Evolutionary conservation across 2,329 filamentous ascomycete genomes (phyloP), one percentile per base, ranked within the genome.

Genomic region (Ophiostoma pallidulum): DNA sequence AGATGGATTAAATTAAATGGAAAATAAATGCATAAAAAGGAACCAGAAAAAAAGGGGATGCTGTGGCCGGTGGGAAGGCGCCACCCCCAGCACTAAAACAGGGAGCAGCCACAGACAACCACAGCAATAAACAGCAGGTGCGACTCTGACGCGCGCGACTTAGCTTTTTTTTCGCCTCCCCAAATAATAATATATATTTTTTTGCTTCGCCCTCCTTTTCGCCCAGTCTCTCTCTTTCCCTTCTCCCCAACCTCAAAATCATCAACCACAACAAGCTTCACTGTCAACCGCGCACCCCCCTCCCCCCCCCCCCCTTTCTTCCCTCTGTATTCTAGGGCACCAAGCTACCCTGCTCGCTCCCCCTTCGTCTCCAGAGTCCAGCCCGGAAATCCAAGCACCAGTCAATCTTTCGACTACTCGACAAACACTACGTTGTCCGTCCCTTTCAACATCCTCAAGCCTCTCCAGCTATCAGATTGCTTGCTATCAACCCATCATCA

Each of bases 271-370:
- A 64, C 66, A 63, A 64, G 63, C 54, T 53, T 40, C 29, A 49
- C 40, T 42, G 52, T 50, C 53, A 51, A 18, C 26, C 39, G 14
- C 38, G 41, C 49, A 36, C 41, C 39, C 40, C 36, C 44, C 35
- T 42, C 24, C 39, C 45, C 31, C 45, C 49, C 42, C 40, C 50
- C 53, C 62, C 65, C 62, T 47, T 48, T 48, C 47, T 47, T 47
- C 43, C 49, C 50, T 54, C 50, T 61, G 62, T 62, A 68, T 68
- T 81, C 84, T 89, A 89, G 85, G 85, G 85, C 85, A 87, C 84
- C 70, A 78, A 89, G 85, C 85, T 86, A 89, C 85, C 85, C 85
- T 89, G 74, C 68, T 67, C 70, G 70, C 56, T 68, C 71, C 72
- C 72, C 78, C 74, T 75, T 77, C 73, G 76, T 80, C 82, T 77